A percentile compares a stretch with the other conserved stretches of the same genome.
Conservation (phyloP, 805 yeast genomes). For the Maudiozyma barnettii region DNA sequence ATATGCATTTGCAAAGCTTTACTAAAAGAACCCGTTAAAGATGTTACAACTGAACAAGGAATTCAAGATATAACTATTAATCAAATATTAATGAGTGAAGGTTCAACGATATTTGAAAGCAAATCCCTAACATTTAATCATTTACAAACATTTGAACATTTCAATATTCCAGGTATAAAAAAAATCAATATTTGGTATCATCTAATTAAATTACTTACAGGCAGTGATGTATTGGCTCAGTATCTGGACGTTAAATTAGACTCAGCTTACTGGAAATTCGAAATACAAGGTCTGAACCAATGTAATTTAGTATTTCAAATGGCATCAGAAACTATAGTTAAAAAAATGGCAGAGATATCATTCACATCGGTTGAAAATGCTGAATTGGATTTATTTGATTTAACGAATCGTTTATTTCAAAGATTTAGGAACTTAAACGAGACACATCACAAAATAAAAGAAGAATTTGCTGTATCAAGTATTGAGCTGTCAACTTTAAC, state of each 20-base stretch:
- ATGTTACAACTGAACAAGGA: neutral
- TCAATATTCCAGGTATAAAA: neutral
- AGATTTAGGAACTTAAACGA: slow-evolving; percentile 11
- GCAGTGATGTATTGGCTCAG: slow-evolving; percentile 7
- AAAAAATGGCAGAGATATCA: slow-evolving; percentile 16
- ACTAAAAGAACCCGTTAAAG: neutral
- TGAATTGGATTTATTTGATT: slow-evolving; percentile 21
- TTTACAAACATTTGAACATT: slow-evolving; percentile 10
- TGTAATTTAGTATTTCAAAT: slow-evolving; percentile 19
- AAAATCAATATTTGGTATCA: slow-evolving; percentile 18
- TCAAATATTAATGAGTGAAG: slow-evolving; percentile 17
- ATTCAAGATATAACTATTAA: neutral
- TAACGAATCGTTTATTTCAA: slow-evolving; percentile 13
- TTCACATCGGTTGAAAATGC: slow-evolving; percentile 8
- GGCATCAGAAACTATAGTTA: slow-evolving; percentile 10
- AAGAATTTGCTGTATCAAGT: neutral
- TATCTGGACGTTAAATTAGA: slow-evolving; percentile 4
- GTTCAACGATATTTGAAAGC: slow-evolving; percentile 12
- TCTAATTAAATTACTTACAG: slow-evolving; percentile 14
- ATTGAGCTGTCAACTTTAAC: slow-evolving; percentile 2
- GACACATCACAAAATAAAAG: neutral
- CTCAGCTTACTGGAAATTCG: slow-evolving; percentile 11
- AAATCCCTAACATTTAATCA: slow-evolving; percentile 1
- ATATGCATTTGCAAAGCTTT: slow-evolving; percentile 8
- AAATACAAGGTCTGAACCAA: slow-evolving; percentile 1